phyloP scores from a whole-genome alignment of 2,329 filamentous ascomycete species.

The Penicillium sp. region DNA sequence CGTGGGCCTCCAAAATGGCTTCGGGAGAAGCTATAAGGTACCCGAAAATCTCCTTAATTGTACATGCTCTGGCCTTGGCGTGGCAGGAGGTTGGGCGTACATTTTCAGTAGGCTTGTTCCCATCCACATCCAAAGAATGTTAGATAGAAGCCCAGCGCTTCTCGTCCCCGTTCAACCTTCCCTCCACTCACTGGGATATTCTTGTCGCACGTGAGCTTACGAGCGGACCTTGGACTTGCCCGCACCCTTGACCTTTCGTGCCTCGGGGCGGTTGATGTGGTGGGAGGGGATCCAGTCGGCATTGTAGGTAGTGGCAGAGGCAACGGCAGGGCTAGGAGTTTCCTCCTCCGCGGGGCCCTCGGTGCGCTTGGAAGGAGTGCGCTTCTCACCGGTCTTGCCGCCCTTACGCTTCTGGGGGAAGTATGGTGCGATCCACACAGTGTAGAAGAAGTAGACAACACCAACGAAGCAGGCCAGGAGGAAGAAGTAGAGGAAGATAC shows the following conservation, averaged over 20 bases:
- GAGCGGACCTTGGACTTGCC: constrained; percentile 38
- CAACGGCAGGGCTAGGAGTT: constrained; percentile 63
- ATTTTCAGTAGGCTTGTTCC: constrained; percentile 16
- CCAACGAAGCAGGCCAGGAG: constrained; percentile 74
- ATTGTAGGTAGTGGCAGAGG: constrained; percentile 74
- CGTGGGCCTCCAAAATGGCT: constrained; percentile 5
- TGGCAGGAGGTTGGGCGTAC: constrained; percentile 7
- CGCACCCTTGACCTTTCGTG: constrained; percentile 57
- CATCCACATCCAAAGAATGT: constrained; percentile 4
- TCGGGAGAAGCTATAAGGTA: constrained; percentile 5
- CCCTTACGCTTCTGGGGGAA: constrained; percentile 70
- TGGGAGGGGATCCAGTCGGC: constrained; percentile 90
- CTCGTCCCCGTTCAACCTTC: constrained; percentile 8
- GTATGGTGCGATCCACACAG: constrained; percentile 92
- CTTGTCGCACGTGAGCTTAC: constrained; percentile 20
- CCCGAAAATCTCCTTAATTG: constrained; percentile 15
- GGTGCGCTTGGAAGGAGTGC: constrained; percentile 61
- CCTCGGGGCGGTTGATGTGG: constrained; percentile 82
- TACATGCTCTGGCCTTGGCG: constrained; percentile 16
- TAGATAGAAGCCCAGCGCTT: constrained; percentile 4
- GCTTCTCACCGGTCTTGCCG: constrained; percentile 25
- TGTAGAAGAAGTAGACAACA: constrained; percentile 94
- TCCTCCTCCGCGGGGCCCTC: constrained; percentile 64
- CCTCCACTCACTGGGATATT: constrained; percentile 4
- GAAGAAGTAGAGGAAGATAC: constrained; percentile 96